Conservation (phyloP, 345 rosid species). For the Eutrema heterophyllum region DNA sequence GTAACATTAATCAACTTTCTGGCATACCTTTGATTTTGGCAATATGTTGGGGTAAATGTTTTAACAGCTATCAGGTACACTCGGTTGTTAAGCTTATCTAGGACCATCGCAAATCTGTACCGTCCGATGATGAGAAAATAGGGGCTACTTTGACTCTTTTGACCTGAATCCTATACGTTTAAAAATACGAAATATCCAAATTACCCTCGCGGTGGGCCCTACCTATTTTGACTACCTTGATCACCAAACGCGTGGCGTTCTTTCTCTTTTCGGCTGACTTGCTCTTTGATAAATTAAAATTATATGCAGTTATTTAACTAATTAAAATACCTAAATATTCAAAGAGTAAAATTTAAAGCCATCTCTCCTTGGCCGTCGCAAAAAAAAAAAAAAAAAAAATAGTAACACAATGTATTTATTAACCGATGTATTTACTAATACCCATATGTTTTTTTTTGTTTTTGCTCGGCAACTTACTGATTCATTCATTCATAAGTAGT, state of each 20-base stretch:
- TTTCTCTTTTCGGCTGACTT: background rate
- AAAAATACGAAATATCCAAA: background rate
- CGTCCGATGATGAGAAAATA: slow-evolving; percentile 12
- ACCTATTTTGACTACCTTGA: background rate
- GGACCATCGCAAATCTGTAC: background rate
- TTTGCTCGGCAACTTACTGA: too few species aligned
- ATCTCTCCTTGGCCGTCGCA: background rate
- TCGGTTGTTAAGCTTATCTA: background rate
- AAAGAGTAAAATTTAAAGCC: background rate
- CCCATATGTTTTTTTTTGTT: too few species aligned
- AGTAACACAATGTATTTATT: background rate
- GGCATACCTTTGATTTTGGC: background rate
- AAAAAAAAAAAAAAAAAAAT: too few species aligned
- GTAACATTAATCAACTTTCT: background rate
- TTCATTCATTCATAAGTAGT: too few species aligned
- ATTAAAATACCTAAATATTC: background rate
- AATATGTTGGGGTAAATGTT: background rate
- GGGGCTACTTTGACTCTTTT: background rate
- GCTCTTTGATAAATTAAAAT: background rate
- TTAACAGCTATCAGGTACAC: background rate
- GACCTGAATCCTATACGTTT: background rate
- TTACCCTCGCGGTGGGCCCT: background rate
- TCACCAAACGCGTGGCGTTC: background rate
- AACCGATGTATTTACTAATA: background rate
- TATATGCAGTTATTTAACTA: background rate